Percentiles rank a stretch among this genome's conserved stretches.
phyloP scores from a whole-genome alignment of 2,329 filamentous ascomycete genomes.

The Furcasterigmium sp. region DNA sequence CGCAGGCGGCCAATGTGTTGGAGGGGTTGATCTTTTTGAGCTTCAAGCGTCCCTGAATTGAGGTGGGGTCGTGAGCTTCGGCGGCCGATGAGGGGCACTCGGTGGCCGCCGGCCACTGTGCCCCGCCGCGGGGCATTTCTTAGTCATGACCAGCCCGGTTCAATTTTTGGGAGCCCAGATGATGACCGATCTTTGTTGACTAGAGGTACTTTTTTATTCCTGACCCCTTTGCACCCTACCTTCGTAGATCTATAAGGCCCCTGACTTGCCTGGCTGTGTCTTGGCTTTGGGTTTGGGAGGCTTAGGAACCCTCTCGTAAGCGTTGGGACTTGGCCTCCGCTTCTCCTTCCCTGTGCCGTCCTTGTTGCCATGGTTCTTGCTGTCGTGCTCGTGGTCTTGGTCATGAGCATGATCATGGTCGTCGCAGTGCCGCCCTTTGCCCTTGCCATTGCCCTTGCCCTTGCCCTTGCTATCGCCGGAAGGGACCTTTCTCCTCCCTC shows the following conservation, averaged over 20 bases:
- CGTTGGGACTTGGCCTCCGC: slow-evolving; percentile 66
- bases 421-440: slow-evolving; percentile 32
- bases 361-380: background rate
- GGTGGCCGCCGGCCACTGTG: too few relatives aligned
- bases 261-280: slow-evolving; percentile 13
- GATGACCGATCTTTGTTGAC: too few relatives aligned
- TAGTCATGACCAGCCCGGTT: too few relatives aligned
- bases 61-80: too few relatives aligned
- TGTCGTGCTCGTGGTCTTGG: background rate
- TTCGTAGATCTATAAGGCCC: background rate
- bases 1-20: too few relatives aligned
- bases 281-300: slow-evolving; percentile 28
- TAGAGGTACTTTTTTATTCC: too few relatives aligned
- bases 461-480: slow-evolving; percentile 28
- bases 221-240: background rate
- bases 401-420: slow-evolving; percentile 21
- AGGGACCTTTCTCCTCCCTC: slow-evolving; percentile 9
- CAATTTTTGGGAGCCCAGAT: background rate
- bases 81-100: too few relatives aligned
- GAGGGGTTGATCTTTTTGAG: too few relatives aligned
- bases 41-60: too few relatives aligned
- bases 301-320: slow-evolving; percentile 69
- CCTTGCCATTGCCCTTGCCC: slow-evolving; percentile 30
- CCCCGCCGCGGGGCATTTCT: too few relatives aligned
- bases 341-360: slow-evolving; percentile 30